Conservation (phyloP, 306 rosid genomes). For the Dalbergia cochinchinensis region DNA sequence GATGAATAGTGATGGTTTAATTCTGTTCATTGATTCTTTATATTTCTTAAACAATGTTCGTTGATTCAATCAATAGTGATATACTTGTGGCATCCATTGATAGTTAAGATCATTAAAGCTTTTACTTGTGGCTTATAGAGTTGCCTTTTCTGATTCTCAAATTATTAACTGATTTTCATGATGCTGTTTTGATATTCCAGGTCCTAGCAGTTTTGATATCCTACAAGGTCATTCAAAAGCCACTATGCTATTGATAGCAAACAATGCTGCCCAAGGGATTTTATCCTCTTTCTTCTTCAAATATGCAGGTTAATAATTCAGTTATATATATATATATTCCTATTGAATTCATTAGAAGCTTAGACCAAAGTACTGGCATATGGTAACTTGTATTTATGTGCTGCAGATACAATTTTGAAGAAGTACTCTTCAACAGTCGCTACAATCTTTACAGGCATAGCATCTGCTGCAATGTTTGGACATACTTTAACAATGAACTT, state of each 20-base stretch:
- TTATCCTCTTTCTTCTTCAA: constrained; percentile 97
- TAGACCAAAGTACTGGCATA: constrained; percentile 4
- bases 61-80: neutral
- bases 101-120: neutral
- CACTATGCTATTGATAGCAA: constrained; percentile 88
- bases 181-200: constrained; percentile 60
- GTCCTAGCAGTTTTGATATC: constrained; percentile 91
- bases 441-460: constrained; percentile 97
- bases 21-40: neutral
- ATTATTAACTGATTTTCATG: constrained; percentile 17
- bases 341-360: constrained; percentile 9
- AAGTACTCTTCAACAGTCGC: constrained; percentile 99
- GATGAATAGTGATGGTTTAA: constrained; percentile 11
- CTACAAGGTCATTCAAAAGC: constrained; percentile 98
- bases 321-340: neutral
- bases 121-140: neutral
- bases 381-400: constrained; percentile 35
- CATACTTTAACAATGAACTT: constrained; percentile 93
- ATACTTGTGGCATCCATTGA: constrained; percentile 8
- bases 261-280: constrained; percentile 99
- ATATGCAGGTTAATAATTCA: constrained; percentile 81
- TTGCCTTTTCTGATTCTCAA: constrained; percentile 35
- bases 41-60: neutral
- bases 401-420: constrained; percentile 95
- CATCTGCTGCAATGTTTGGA: constrained; percentile 92